These are phyloP conservation scores for Neopestalotiopsis clavispora DNA, from an alignment of 2,329 filamentous ascomycete species.

Conservation along the genomic window DNA sequence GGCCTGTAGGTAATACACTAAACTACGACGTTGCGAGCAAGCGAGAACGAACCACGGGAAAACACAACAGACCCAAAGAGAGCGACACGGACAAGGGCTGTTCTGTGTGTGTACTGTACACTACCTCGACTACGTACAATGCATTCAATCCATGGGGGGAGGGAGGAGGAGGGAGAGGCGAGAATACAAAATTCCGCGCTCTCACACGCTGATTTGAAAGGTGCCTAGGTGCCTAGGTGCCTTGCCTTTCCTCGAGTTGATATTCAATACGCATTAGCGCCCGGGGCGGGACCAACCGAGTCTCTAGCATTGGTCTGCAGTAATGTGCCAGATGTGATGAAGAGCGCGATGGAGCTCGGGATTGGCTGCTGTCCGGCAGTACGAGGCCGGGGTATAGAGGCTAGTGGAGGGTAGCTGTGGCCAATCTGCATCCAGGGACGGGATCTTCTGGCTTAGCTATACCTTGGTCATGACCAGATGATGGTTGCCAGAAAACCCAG, in stretches of 20 bases:
- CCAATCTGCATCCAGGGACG: conserved; percentile 36
- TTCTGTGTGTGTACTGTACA: background rate
- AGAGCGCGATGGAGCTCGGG: conserved; percentile 23
- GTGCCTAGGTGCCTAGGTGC: background rate
- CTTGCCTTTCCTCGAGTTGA: background rate
- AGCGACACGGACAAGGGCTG: background rate
- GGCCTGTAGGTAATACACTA: background rate
- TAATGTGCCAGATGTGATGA: conserved; percentile 28
- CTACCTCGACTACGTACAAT: too few species aligned
- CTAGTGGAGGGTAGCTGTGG: conserved; percentile 27
- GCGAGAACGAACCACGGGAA: background rate
- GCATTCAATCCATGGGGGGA: too few species aligned
- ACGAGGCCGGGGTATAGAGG: conserved; percentile 22
- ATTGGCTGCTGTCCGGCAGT: conserved; percentile 34
- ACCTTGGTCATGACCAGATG: conserved; percentile 4
- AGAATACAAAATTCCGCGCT: background rate
- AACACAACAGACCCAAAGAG: background rate
- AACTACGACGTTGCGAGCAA: background rate
- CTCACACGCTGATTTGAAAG: conserved; percentile 11
- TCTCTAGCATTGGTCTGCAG: conserved; percentile 28
- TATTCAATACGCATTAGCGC: conserved; percentile 16
- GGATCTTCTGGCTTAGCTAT: conserved; percentile 34
- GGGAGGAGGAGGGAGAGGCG: too few species aligned
- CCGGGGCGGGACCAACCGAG: conserved; percentile 28
- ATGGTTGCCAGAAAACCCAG: background rate